phyloP scores from a whole-genome alignment of 306 rosid species.

The Lotus japonicus region DNA sequence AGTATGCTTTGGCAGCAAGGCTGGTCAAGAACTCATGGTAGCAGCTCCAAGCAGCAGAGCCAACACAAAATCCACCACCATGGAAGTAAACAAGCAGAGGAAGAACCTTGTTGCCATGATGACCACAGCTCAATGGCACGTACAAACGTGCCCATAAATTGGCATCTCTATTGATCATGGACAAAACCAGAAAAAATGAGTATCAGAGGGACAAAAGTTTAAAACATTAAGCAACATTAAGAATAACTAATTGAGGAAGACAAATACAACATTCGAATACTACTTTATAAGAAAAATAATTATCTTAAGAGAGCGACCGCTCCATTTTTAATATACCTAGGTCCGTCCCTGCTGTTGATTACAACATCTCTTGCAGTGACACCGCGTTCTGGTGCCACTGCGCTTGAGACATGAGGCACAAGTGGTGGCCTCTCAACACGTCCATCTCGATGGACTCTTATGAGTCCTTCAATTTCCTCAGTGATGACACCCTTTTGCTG shows the following conservation, averaged over 20 bases:
- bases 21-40: slow-evolving; percentile 67
- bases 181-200: no score
- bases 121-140: slow-evolving; percentile 22
- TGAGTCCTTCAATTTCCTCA: slow-evolving; percentile 76
- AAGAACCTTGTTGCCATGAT: slow-evolving; percentile 17
- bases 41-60: slow-evolving; percentile 85
- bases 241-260: no score
- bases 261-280: no score
- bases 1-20: slow-evolving; percentile 51
- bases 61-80: slow-evolving; percentile 94
- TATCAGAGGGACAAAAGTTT: no score
- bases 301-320: no score
- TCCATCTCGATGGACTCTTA: slow-evolving; percentile 60
- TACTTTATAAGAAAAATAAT: no score
- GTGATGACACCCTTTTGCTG: slow-evolving; percentile 32
- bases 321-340: no score
- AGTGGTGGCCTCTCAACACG: slow-evolving; percentile 54
- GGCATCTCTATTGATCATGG: slow-evolving; percentile 27
- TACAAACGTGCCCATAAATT: slow-evolving; percentile 68
- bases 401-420: slow-evolving; percentile 51
- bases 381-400: slow-evolving; percentile 29
- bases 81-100: slow-evolving; percentile 78
- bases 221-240: no score
- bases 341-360: slow-evolving; percentile 11
- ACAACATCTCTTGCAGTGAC: slow-evolving; percentile 49